Evolutionary conservation across 768 basidiomycete species (phyloP).

Genomic region (Hortiboletus campestris): DNA sequence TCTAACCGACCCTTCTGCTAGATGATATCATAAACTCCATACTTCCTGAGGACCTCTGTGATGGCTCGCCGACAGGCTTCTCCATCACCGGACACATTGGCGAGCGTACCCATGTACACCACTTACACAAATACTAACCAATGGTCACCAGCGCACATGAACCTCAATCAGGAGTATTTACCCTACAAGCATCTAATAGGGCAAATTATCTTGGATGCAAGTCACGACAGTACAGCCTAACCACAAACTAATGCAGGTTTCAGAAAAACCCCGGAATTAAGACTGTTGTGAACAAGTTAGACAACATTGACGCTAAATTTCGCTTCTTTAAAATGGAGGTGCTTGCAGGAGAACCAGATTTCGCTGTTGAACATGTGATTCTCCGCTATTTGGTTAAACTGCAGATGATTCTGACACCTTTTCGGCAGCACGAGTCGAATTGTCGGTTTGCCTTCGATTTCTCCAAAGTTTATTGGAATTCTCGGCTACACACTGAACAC

Average conservation of each 20-base stretch:
- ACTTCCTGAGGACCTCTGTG: constrained; percentile 73
- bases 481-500: constrained; percentile 89
- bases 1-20: constrained; percentile 28
- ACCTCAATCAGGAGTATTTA: constrained; percentile 85
- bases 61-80: constrained; percentile 84
- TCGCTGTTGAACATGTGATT: constrained; percentile 82
- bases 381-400: background rate
- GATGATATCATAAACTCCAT: constrained; percentile 83
- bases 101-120: constrained; percentile 32
- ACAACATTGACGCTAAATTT: constrained; percentile 81
- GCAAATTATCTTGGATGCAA: constrained; percentile 85
- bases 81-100: constrained; percentile 91
- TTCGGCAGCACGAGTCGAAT: constrained; percentile 69
- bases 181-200: constrained; percentile 92
- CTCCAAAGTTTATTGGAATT: constrained; percentile 97
- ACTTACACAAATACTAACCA: constrained; percentile 1
- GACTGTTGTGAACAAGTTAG: constrained; percentile 95
- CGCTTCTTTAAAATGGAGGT: constrained; percentile 97
- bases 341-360: constrained; percentile 86
- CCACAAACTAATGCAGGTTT: constrained; percentile 6
- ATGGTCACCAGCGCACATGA: constrained; percentile 71
- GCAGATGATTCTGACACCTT: background rate
- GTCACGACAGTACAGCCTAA: constrained; percentile 24
- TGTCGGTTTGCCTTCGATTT: constrained; percentile 95
- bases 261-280: constrained; percentile 84